These are phyloP conservation scores for Pseudogymnoascus sp. DNA, from an alignment of 2,329 filamentous ascomycete species.

Conservation along the genomic window DNA sequence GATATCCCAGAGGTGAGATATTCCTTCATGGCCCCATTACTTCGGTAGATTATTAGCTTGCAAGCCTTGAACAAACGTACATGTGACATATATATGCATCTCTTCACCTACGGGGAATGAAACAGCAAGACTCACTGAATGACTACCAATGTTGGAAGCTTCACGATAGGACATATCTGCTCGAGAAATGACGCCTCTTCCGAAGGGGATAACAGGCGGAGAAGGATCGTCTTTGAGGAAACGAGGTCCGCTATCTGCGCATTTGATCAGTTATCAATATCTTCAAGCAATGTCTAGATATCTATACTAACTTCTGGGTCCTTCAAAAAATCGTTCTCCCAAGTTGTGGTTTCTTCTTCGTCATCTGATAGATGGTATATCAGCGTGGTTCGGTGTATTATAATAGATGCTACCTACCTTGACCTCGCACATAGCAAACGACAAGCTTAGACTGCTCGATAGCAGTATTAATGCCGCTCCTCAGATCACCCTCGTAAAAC, in stretches of 20 bases:
- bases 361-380: slow-evolving; percentile 46
- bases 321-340: slow-evolving; percentile 62
- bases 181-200: slow-evolving; percentile 74
- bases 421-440: slow-evolving; percentile 76
- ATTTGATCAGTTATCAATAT: slow-evolving; percentile 11
- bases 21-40: slow-evolving; percentile 68
- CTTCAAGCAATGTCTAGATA: not conserved
- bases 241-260: slow-evolving; percentile 48
- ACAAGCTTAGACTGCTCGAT: slow-evolving; percentile 70
- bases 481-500: slow-evolving; percentile 75
- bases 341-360: slow-evolving; percentile 56
- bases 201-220: slow-evolving; percentile 64
- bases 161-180: slow-evolving; percentile 73
- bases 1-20: slow-evolving; percentile 59
- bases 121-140: slow-evolving; percentile 50
- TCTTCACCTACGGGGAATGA: not conserved
- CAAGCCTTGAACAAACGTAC: not conserved
- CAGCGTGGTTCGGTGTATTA: slow-evolving; percentile 4
- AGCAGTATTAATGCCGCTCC: slow-evolving; percentile 70
- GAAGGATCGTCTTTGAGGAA: slow-evolving; percentile 53
- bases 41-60: slow-evolving; percentile 24
- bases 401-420: slow-evolving; percentile 17
- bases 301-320: slow-evolving; percentile 42
- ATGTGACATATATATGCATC: not conserved
- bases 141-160: slow-evolving; percentile 69